Evolutionary conservation across 768 basidiomycete genomes (phyloP).

Genomic region (Cystoderma amianthinum): DNA sequence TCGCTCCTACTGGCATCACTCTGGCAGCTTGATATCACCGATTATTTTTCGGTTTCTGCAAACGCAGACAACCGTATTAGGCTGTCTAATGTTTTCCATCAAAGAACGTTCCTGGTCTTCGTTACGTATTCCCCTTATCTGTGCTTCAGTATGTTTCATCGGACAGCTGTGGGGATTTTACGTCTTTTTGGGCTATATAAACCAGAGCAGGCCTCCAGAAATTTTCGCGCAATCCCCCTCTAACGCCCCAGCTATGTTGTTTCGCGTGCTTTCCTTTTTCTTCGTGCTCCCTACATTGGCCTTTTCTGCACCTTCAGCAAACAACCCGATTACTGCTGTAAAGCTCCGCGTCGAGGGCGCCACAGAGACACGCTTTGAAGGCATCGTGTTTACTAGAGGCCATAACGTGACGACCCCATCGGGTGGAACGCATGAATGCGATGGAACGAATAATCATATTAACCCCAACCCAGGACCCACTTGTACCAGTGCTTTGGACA

Average conservation of each 20-base stretch:
- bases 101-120: no score
- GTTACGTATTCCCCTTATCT: no score
- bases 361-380: slow-evolving; percentile 30
- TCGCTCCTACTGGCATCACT: no score
- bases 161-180: no score
- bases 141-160: no score
- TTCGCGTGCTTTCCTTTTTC: background rate
- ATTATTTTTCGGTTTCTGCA: no score
- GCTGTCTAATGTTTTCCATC: no score
- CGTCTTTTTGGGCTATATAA: background rate
- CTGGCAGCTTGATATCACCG: no score
- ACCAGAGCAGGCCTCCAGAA: background rate
- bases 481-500: slow-evolving; percentile 35
- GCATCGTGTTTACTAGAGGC: slow-evolving; percentile 26
- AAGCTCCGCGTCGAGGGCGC: slow-evolving; percentile 33
- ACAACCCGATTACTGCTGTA: slow-evolving; percentile 12
- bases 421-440: slow-evolving; percentile 34
- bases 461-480: slow-evolving; percentile 31
- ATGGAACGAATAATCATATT: slow-evolving; percentile 31
- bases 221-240: background rate
- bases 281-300: background rate
- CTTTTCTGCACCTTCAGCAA: background rate
- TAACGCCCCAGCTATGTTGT: background rate
- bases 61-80: no score
- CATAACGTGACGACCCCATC: slow-evolving; percentile 29